These are phyloP conservation scores for Pulveroboletus sp. DNA, from an alignment of 768 basidiomycete genomes.

Conservation along the genomic window DNA sequence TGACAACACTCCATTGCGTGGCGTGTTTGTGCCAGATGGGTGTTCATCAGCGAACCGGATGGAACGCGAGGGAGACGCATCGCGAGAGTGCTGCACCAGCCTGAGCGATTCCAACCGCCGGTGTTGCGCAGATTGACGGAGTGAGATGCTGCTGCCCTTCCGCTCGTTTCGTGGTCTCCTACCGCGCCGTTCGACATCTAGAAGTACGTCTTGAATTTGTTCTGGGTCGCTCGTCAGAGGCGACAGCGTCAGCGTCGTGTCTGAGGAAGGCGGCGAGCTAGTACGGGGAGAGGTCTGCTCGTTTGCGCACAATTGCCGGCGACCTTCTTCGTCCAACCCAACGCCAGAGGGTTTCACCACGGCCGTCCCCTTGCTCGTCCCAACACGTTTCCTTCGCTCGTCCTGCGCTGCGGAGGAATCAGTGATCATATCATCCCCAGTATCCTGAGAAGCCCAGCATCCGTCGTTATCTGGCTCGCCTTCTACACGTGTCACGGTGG, in stretches of 20 bases:
- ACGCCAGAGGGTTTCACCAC: background rate
- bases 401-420: constrained; percentile 2
- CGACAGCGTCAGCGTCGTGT: background rate
- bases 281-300: constrained; percentile 9
- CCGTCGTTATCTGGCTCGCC: constrained; percentile 44
- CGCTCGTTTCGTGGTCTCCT: constrained; percentile 16
- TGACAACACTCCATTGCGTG: constrained; percentile 14
- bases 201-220: constrained; percentile 1
- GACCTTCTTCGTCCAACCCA: constrained; percentile 7
- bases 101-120: constrained; percentile 30
- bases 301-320: constrained; percentile 10
- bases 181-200: constrained; percentile 19
- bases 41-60: constrained; percentile 42
- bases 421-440: constrained; percentile 22
- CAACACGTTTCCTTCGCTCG: constrained; percentile 24
- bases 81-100: constrained; percentile 26
- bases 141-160: constrained; percentile 9
- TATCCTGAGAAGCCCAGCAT: constrained; percentile 60
- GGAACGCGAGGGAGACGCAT: constrained; percentile 44
- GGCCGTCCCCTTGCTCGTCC: constrained; percentile 19
- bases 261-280: background rate
- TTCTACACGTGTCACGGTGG: constrained; percentile 3
- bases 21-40: constrained; percentile 19
- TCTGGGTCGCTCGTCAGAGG: constrained; percentile 4
- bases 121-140: constrained; percentile 24